Percentiles rank a stretch among this genome's conserved stretches.
Conservation (phyloP, 1,139 yeast species). For the Scheffersomyces titani region DNA sequence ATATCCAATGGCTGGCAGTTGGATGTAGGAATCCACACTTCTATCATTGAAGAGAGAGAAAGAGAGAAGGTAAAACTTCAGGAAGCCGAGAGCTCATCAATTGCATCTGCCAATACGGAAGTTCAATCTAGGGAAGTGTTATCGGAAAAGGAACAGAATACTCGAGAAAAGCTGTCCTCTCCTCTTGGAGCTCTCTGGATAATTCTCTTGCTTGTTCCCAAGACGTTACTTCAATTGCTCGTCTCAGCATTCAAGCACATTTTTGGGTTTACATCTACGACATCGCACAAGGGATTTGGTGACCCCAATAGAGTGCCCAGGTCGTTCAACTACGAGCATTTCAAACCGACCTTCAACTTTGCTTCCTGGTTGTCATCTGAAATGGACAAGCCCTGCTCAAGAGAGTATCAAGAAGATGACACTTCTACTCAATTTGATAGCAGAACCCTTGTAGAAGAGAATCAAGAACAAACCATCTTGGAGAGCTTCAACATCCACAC, state of each 20-base stretch:
- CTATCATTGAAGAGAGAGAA: constrained; percentile 21
- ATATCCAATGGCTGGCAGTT: constrained; percentile 45
- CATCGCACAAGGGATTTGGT: constrained; percentile 6
- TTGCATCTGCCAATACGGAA: not conserved
- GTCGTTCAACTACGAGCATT: constrained; percentile 15
- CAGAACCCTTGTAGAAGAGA: not conserved
- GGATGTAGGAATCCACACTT: constrained; percentile 47
- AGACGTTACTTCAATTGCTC: constrained; percentile 33
- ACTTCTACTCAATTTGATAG: not conserved
- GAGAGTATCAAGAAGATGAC: not conserved
- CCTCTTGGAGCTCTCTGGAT: constrained; percentile 33
- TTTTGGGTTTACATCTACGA: constrained; percentile 22
- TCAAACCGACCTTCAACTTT: constrained; percentile 10
- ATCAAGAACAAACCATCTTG: constrained; percentile 2
- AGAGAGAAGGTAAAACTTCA: constrained; percentile 3
- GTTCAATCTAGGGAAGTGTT: not conserved
- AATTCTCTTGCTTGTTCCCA: constrained; percentile 49
- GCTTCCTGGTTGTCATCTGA: not conserved
- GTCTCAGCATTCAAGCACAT: constrained; percentile 34
- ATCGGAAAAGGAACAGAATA: not conserved
- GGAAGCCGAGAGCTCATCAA: constrained; percentile 4
- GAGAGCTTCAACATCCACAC: constrained; percentile 19
- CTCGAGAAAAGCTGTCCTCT: not conserved
- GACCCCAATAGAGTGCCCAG: constrained; percentile 11
- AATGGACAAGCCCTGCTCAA: not conserved